These are phyloP conservation scores for Dactylonectria macrodidyma DNA, from an alignment of 2,329 filamentous ascomycete genomes.

Conservation along the genomic window DNA sequence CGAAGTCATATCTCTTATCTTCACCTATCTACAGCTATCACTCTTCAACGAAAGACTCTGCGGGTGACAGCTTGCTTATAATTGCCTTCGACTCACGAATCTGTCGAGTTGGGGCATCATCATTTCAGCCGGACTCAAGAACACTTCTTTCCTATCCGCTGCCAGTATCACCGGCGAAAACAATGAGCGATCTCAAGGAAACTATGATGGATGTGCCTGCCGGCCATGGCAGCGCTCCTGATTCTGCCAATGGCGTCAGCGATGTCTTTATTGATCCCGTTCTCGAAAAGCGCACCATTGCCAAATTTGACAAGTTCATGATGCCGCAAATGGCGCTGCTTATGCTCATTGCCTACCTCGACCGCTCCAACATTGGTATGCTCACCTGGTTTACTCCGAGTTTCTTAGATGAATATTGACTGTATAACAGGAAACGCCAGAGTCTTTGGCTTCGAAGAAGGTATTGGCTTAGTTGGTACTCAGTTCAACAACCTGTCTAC, in stretches of 20 bases:
- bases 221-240: not conserved
- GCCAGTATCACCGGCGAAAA: not conserved
- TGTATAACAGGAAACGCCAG: conserved; percentile 50
- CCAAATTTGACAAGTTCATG: conserved; percentile 48
- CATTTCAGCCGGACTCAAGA: not conserved
- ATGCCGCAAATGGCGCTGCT: conserved; percentile 48
- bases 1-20: not conserved
- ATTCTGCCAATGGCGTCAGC: conserved; percentile 5
- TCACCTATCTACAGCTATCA: not conserved
- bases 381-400: not conserved
- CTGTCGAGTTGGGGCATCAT: not conserved
- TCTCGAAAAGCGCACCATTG: conserved; percentile 33
- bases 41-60: not conserved
- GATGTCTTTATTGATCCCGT: not conserved
- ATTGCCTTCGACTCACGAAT: not conserved
- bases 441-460: conserved; percentile 52
- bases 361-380: conserved; percentile 48
- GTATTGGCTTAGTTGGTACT: conserved; percentile 47
- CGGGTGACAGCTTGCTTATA: not conserved
- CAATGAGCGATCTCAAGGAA: conserved; percentile 7
- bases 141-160: not conserved
- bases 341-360: conserved; percentile 45
- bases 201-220: not conserved
- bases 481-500: conserved; percentile 52
- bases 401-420: not conserved